Evolutionary conservation across 2,329 filamentous ascomycete genomes (phyloP).

Genomic region (Penicillium sp.): DNA sequence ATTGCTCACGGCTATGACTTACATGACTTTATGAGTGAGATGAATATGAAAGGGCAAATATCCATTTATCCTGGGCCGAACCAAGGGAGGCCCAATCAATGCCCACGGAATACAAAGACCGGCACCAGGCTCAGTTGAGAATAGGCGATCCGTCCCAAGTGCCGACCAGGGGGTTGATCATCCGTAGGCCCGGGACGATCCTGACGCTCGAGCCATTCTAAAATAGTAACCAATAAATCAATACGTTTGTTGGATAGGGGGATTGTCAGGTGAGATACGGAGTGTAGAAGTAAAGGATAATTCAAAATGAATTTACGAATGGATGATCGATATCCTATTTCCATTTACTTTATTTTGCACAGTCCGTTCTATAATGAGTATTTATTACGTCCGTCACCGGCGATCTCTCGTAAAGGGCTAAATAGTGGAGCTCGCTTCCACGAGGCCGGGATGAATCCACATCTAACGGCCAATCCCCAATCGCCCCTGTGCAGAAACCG

Average conservation of each 20-base stretch:
- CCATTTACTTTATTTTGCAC: neutral
- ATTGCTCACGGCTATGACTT: neutral
- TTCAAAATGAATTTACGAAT: neutral
- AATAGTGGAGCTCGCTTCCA: constrained; percentile 27
- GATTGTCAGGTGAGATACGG: neutral
- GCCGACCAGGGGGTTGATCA: constrained; percentile 11
- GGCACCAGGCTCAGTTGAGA: neutral
- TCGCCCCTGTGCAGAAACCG: constrained; percentile 18
- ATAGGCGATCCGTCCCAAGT: constrained; percentile 10
- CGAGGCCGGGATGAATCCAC: constrained; percentile 20
- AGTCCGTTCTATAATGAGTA: neutral
- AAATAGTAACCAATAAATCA: neutral
- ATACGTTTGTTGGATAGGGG: neutral
- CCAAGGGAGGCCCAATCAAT: constrained; percentile 7
- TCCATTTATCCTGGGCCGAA: constrained; percentile 3
- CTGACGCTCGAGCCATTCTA: constrained; percentile 7
- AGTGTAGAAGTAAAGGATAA: neutral
- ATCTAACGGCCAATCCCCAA: constrained; percentile 20
- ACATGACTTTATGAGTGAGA: neutral
- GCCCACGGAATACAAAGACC: neutral
- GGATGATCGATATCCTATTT: neutral
- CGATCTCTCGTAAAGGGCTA: constrained; percentile 20
- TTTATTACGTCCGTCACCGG: constrained; percentile 3
- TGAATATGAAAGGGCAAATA: neutral
- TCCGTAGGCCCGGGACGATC: constrained; percentile 8